A percentile compares a stretch with the other conserved stretches of the same genome.
Evolutionary conservation across 768 basidiomycete species (phyloP).

Genomic region (Kwoniella dejecticola): DNA sequence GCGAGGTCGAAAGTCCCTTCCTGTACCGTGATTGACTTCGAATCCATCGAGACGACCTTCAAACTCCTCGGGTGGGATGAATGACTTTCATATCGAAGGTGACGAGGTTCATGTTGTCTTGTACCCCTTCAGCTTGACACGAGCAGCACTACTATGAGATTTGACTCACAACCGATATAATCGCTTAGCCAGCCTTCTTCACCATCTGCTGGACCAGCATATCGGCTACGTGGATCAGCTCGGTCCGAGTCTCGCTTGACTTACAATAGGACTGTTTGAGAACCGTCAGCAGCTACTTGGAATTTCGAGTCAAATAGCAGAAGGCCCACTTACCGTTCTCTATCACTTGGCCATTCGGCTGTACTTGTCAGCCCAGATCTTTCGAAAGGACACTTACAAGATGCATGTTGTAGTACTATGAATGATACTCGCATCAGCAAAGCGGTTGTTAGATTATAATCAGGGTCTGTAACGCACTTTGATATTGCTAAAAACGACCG

Average conservation of each 20-base stretch:
- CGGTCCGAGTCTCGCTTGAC: not conserved
- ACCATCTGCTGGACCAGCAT: slow-evolving; percentile 11
- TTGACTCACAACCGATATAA: slow-evolving; percentile 20
- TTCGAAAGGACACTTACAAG: not conserved
- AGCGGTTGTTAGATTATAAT: not conserved
- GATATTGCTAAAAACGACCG: not conserved
- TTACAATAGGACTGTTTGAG: slow-evolving; percentile 16
- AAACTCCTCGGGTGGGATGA: not conserved
- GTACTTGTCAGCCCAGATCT: not conserved
- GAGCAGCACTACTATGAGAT: not conserved
- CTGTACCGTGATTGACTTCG: no score
- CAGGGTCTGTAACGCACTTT: slow-evolving; percentile 9
- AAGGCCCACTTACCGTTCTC: slow-evolving; percentile 19
- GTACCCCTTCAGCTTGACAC: not conserved
- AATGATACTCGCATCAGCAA: not conserved
- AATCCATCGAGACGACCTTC: not conserved
- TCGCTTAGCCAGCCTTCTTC: slow-evolving; percentile 15
- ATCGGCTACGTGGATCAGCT: slow-evolving; percentile 10
- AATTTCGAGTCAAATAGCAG: no score
- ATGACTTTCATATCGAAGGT: slow-evolving; percentile 25
- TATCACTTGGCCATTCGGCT: slow-evolving; percentile 19
- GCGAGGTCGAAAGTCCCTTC: no score
- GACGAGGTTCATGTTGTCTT: slow-evolving; percentile 22
- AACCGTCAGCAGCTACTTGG: slow-evolving; percentile 6
- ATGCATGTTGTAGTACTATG: slow-evolving; percentile 18